Percentiles rank a stretch among this genome's conserved stretches.
phyloP scores from a whole-genome alignment of 2,329 filamentous ascomycete genomes.

The Thelonectria rubi region DNA sequence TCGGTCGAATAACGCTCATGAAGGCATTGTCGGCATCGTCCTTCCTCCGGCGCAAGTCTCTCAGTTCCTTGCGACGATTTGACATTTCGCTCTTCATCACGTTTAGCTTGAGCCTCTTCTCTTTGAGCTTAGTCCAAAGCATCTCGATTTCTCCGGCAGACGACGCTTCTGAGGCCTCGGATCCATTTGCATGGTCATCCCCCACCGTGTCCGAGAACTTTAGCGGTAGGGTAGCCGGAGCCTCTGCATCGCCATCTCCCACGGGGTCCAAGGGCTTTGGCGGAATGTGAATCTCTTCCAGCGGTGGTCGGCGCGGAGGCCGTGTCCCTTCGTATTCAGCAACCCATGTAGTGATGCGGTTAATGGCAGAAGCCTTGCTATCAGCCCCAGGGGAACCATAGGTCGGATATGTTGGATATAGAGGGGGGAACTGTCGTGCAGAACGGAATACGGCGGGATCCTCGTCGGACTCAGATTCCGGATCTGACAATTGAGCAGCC shows the following conservation, averaged over 20 bases:
- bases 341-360: slow-evolving; percentile 48
- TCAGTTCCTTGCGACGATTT: slow-evolving; percentile 44
- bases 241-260: slow-evolving; percentile 23
- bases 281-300: slow-evolving; percentile 17
- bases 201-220: slow-evolving; percentile 24
- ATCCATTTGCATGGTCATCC: slow-evolving; percentile 23
- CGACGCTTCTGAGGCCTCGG: slow-evolving; percentile 13
- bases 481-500: slow-evolving; percentile 33
- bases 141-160: slow-evolving; percentile 45
- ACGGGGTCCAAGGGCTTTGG: slow-evolving; percentile 23
- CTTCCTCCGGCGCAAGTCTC: slow-evolving; percentile 45
- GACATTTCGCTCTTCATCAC: slow-evolving; percentile 47
- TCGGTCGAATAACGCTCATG: slow-evolving; percentile 50
- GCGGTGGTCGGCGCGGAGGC: slow-evolving; percentile 33
- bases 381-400: slow-evolving; percentile 33
- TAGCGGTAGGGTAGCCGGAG: slow-evolving; percentile 2
- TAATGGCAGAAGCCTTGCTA: slow-evolving; percentile 44
- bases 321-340: slow-evolving; percentile 44
- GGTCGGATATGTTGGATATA: slow-evolving; percentile 42
- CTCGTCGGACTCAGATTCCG: slow-evolving; percentile 40
- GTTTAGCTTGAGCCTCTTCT: slow-evolving; percentile 44
- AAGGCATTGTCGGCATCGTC: slow-evolving; percentile 52
- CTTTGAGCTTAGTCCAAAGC: slow-evolving; percentile 50
- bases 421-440: slow-evolving; percentile 46
- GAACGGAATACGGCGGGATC: slow-evolving; percentile 44